Base-by-base conservation (phyloP, 2,329 filamentous ascomycete species). In the Penicillium sp. region DNA sequence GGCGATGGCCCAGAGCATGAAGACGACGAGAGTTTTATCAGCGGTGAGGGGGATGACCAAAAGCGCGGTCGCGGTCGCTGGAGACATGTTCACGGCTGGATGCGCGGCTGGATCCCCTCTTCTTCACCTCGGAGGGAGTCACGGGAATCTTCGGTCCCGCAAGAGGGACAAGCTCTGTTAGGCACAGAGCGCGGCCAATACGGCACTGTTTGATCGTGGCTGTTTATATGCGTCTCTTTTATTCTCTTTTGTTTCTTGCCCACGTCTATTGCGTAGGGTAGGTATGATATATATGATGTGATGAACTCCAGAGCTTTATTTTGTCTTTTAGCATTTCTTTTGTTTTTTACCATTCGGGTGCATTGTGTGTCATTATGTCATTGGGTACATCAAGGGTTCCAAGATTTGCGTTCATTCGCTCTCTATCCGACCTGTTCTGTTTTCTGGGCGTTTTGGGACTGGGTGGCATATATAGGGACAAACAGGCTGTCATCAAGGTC, bases 101-200 rank as follows among this genome's bases (percentile, higher is more conserved):
- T 88, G 84, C 78, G 85, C 58, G 85, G 85, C 2, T 88, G 85
- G 86, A 81, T 86, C 37, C 86, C 86, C 54, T 77, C 77, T 19
- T 74, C 80, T 27, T 74, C 75, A 21, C 74, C 76, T 33, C 66
- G 69, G 29, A 69, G 68, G 52, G 68, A 69, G 27, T 55, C 50
- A 21, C 43, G 31, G 4, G 31, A 41, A n/a, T 41, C 47, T 27
- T 54, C 58, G 7, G 45, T 49, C 25, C 40, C 62, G 10, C 64
- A 58, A 25, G 74, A 76, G 54, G 66, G 65, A 10, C 71, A 70
- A 56, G 61, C 69, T 40, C 66, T 76, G 37, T 61, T 76, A 40
- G 55, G 62, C 19, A 57, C 63, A 5, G 71, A 68, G 12, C 60
- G 62, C 2, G 67, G 65, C 43, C 67, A 66, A 62, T 76, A 76